Evolutionary conservation across 1,284 basidiomycete species (phyloP), one percentile per base, ranked within the genome.

Genomic region (Papiliotrema nemorosa): DNA sequence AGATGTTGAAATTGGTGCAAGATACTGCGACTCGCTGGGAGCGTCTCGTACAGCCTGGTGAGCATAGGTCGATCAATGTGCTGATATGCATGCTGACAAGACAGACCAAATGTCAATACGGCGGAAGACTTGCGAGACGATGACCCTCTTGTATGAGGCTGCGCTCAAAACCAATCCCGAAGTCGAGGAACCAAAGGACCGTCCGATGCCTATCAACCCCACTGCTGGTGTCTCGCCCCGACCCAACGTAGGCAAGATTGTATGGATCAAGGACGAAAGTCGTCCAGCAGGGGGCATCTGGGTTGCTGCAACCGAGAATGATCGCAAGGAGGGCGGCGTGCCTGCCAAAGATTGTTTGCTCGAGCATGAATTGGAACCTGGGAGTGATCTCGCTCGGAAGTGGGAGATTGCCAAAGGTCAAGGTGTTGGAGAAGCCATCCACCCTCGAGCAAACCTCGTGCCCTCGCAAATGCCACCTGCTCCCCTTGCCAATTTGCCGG

Each of bases 81-180:
- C 7, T 24, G 2, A 24, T 5, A 25, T 39, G 24, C 29, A 26
- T 6, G 20, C 40, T 43, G 41, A 49, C 10, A 26, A 34, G 13
- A 44, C n/a, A 57, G 90, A 92, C 62, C 89, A 92, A 73, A 91
- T 91, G 88, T 88, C 86, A 33, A 84, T 86, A n/a, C 81, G 88
- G 71, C 82, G 88, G 63, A 91, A 90, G 83, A 77, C 73, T 9
- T 69, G 67, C 55, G 68, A 97, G 85, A 94, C 91, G 53, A 93
- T 96, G 63, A 82, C 86, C 22, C 79, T 97, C 20, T 79, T 97
- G 22, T 94, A 90, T 73, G 90, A 96, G 76, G 86, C 90, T 27
- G 90, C 90, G 24, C 85, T 88, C 73, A 82, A 87, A 34, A 83
- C 84, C 42, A 73, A 64, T 51, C 60, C 64, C 14, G 62, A 67